Conservation (phyloP, 129 eudicot genomes). For the Gnaphalium uliginosum region DNA sequence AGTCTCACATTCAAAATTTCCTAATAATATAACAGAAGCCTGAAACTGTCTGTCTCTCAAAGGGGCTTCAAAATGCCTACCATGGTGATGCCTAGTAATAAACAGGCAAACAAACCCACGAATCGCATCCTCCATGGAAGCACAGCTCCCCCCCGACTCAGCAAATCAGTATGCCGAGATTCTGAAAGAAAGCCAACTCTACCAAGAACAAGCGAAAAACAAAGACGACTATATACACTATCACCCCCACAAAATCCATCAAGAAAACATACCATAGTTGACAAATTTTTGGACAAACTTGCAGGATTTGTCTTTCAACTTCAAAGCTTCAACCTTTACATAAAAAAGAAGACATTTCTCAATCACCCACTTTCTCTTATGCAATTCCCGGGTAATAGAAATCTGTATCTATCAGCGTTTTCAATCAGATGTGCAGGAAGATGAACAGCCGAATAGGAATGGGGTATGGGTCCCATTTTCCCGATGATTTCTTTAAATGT, state of each 20-base stretch:
- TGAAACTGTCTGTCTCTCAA: slow-evolving; percentile 32
- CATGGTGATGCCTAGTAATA: slow-evolving; percentile 37
- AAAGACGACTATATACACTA: slow-evolving; percentile 42
- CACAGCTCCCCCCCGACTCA: slow-evolving; percentile 36
- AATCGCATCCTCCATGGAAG: slow-evolving; percentile 36
- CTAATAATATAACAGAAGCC: slow-evolving; percentile 46
- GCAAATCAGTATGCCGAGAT: slow-evolving; percentile 30
- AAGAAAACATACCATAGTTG: slow-evolving; percentile 42
- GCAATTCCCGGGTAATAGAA: slow-evolving; percentile 88
- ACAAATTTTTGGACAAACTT: slow-evolving; percentile 30
- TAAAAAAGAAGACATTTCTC: background rate
- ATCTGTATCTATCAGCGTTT: slow-evolving; percentile 68
- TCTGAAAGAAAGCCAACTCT: slow-evolving; percentile 38
- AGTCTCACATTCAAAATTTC: slow-evolving; percentile 65
- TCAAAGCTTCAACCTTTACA: slow-evolving; percentile 46
- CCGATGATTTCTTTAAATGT: slow-evolving; percentile 81
- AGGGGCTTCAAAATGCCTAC: slow-evolving; percentile 33
- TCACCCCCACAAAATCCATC: slow-evolving; percentile 44
- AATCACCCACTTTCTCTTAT: slow-evolving; percentile 69
- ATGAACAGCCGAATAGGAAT: slow-evolving; percentile 89
- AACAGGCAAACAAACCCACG: slow-evolving; percentile 32
- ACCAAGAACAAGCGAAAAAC: slow-evolving; percentile 30
- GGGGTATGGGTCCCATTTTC: slow-evolving; percentile 93
- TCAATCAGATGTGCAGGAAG: slow-evolving; percentile 76
- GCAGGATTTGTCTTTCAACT: slow-evolving; percentile 24